These are phyloP conservation scores for Tulasnella calospora DNA, from an alignment of 768 basidiomycete species.

Conservation along the genomic window DNA sequence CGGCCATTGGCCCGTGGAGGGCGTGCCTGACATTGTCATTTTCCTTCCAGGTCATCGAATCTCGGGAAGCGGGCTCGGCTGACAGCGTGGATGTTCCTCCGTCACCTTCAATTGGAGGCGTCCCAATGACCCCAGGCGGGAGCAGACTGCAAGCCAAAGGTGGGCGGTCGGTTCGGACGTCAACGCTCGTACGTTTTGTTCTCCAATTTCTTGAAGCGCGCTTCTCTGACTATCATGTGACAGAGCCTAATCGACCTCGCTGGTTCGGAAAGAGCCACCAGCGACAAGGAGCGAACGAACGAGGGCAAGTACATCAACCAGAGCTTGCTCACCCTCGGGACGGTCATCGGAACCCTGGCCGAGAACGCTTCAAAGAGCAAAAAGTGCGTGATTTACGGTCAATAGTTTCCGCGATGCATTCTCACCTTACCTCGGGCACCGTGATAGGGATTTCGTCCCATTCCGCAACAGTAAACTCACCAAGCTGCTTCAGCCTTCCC, in stretches of 20 bases:
- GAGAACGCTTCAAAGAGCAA: constrained; percentile 78
- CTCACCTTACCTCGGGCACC: not conserved
- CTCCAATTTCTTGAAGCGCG: constrained; percentile 4
- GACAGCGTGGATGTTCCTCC: not conserved
- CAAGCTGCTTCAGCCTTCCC: constrained; percentile 86
- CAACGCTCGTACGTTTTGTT: constrained; percentile 53
- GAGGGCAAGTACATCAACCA: constrained; percentile 96
- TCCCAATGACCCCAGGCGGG: constrained; percentile 52
- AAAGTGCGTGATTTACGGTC: constrained; percentile 40
- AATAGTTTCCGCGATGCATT: no score
- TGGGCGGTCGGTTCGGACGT: constrained; percentile 72
- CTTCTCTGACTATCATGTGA: not conserved
- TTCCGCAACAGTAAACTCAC: constrained; percentile 95
- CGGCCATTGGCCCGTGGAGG: not conserved
- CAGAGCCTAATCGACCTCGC: constrained; percentile 93
- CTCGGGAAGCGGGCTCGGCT: constrained; percentile 54
- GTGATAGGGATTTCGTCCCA: constrained; percentile 77
- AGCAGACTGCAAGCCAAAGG: constrained; percentile 70
- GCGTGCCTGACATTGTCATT: constrained; percentile 7
- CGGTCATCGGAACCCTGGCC: constrained; percentile 85
- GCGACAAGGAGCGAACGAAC: constrained; percentile 89
- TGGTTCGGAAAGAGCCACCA: constrained; percentile 93
- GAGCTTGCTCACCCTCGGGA: constrained; percentile 86
- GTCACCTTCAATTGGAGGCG: constrained; percentile 5
- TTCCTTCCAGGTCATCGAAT: constrained; percentile 56